A percentile compares a stretch with the other conserved stretches of the same genome.
phyloP scores from a whole-genome alignment of 306 rosid species.

The Acacia acuminata region DNA sequence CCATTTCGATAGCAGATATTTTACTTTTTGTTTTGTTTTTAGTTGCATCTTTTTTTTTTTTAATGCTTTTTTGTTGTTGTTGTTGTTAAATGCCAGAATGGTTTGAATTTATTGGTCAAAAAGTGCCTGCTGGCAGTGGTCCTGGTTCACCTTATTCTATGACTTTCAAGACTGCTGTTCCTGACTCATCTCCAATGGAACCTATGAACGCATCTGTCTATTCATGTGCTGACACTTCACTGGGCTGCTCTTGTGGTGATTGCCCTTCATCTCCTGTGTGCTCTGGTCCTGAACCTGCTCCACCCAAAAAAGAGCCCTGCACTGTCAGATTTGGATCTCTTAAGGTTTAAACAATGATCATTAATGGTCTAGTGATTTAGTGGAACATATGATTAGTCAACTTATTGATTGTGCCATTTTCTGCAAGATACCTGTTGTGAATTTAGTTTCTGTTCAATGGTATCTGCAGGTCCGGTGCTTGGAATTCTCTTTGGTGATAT shows the following conservation, averaged over 20 bases:
- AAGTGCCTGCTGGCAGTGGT: constrained; percentile 63
- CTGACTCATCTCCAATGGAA: constrained; percentile 61
- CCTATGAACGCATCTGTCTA: constrained; percentile 82
- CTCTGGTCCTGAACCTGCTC: constrained; percentile 71
- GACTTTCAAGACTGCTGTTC: constrained; percentile 54
- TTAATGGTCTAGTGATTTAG: constrained; percentile 14
- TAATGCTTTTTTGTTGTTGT: constrained; percentile 19
- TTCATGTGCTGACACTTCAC: constrained; percentile 84
- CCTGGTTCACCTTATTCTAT: constrained; percentile 97
- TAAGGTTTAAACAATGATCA: constrained; percentile 54
- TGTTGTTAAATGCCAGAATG: constrained; percentile 61
- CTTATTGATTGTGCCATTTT: background rate
- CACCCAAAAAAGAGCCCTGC: constrained; percentile 65
- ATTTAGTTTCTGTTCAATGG: constrained; percentile 33
- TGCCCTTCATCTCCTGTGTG: constrained; percentile 84
- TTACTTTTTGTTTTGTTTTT: background rate
- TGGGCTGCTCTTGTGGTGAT: constrained; percentile 98
- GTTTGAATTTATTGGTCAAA: constrained; percentile 84
- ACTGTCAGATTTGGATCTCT: constrained; percentile 65
- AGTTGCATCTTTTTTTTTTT: constrained; percentile 31
- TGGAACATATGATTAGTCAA: background rate
- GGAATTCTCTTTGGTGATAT: constrained; percentile 68
- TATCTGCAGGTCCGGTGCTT: constrained; percentile 73
- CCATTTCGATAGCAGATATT: background rate
- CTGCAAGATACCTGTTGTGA: constrained; percentile 26